These are phyloP conservation scores for Diaporthe helianthi DNA, from an alignment of 2,329 filamentous ascomycete genomes.

Conservation along the genomic window DNA sequence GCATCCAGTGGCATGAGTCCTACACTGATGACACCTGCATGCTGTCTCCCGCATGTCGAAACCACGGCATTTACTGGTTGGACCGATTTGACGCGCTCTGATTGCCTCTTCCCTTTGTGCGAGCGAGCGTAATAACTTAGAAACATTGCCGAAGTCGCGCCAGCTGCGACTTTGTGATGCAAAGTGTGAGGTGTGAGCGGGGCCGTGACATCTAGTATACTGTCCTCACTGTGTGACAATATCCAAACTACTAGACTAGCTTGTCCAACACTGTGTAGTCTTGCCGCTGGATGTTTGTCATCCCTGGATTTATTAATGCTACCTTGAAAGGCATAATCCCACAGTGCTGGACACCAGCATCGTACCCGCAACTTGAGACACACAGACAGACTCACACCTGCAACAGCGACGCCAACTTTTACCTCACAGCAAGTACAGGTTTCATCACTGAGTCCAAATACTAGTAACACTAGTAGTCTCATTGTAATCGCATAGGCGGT, in stretches of 20 bases:
- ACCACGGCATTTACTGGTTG: constrained; percentile 1
- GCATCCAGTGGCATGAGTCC: background rate
- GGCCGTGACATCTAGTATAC: background rate
- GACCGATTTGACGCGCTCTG: background rate
- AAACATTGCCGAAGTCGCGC: background rate
- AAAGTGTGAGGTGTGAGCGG: background rate
- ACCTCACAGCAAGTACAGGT: background rate
- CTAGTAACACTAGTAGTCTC: background rate
- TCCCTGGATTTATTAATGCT: background rate
- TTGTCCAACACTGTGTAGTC: background rate
- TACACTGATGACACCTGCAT: constrained; percentile 7
- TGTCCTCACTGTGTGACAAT: background rate
- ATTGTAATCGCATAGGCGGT: constrained; percentile 11
- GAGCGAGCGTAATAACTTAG: background rate
- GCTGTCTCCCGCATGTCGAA: background rate
- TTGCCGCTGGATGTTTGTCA: background rate
- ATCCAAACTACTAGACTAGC: background rate
- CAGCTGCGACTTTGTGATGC: background rate
- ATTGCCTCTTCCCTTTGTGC: background rate
- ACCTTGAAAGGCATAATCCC: background rate
- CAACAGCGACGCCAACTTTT: background rate
- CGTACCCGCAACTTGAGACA: background rate
- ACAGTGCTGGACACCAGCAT: background rate
- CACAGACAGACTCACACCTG: background rate
- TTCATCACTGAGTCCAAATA: background rate